Percentiles rank a stretch among this genome's conserved stretches.
phyloP scores from a whole-genome alignment of 2,329 filamentous ascomycete species.

The Fusarium nodosum region DNA sequence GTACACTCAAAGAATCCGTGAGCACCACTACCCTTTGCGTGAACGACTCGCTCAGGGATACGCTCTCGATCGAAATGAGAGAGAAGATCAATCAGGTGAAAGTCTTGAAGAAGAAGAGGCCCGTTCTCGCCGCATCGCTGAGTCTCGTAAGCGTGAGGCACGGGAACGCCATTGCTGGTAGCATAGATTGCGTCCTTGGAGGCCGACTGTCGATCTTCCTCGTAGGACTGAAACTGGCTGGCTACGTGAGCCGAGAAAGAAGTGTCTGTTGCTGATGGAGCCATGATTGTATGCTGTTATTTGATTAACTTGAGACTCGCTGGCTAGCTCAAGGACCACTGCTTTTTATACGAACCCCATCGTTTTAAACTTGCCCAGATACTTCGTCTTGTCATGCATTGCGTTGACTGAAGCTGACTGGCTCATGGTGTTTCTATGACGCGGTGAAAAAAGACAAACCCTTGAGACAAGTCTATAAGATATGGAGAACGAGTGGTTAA shows the following conservation, averaged over 20 bases:
- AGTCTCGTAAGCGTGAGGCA: constrained; percentile 69
- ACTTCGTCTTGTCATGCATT: constrained; percentile 22
- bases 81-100: constrained; percentile 72
- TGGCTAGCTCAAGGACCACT: background rate
- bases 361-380: background rate
- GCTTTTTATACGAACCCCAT: background rate
- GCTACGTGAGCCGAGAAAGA: constrained; percentile 57
- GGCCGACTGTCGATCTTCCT: constrained; percentile 56
- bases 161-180: constrained; percentile 68
- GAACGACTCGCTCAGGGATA: constrained; percentile 72
- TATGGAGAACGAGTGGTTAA: constrained; percentile 4
- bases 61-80: constrained; percentile 73
- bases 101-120: constrained; percentile 69
- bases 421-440: constrained; percentile 30
- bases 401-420: constrained; percentile 2
- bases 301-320: background rate
- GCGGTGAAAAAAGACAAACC: constrained; percentile 16
- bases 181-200: constrained; percentile 64
- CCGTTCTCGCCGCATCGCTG: constrained; percentile 70
- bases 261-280: constrained; percentile 50
- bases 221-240: constrained; percentile 56
- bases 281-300: constrained; percentile 19
- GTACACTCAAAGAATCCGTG: constrained; percentile 67
- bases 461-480: background rate
- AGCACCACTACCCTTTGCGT: constrained; percentile 70